A percentile compares a stretch with the other conserved stretches of the same genome.
Conservation (phyloP, 768 basidiomycete genomes). For the Xanthoconium purpureum region DNA sequence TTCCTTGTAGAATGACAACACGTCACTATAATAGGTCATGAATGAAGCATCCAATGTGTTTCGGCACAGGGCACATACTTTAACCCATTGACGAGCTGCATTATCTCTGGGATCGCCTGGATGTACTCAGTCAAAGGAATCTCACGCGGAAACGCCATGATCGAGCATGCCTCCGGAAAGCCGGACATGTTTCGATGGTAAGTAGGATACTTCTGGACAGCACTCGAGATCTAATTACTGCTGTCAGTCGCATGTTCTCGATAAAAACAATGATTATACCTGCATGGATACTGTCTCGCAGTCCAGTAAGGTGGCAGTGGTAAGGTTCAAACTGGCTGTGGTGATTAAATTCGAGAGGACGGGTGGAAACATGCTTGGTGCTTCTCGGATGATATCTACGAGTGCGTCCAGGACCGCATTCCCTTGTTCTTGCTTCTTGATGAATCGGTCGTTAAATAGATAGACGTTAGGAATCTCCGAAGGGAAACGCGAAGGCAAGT, state of each 20-base stretch:
- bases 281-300: conserved; percentile 1
- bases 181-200: conserved; percentile 33
- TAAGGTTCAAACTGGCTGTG: conserved; percentile 23
- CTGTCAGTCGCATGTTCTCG: not conserved
- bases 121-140: conserved; percentile 34
- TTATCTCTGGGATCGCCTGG: conserved; percentile 39
- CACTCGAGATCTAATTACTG: not conserved
- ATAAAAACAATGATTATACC: conserved; percentile 20
- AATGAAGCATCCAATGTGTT: not conserved
- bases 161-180: conserved; percentile 32
- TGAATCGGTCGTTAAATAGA: conserved; percentile 35
- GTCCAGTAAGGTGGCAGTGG: not conserved
- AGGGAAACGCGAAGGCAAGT: not conserved
- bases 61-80: conserved; percentile 32
- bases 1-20: conserved; percentile 43
- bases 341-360: conserved; percentile 37
- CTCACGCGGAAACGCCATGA: conserved; percentile 36
- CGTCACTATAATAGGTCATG: conserved; percentile 28
- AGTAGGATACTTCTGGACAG: not conserved
- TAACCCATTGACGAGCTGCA: conserved; percentile 30
- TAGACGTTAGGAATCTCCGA: conserved; percentile 21
- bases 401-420: conserved; percentile 34
- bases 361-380: conserved; percentile 26
- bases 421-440: conserved; percentile 26
- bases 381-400: conserved; percentile 31